Evolutionary conservation across 2,329 filamentous ascomycete species (phyloP).

Genomic region (Aspergillus tanneri): DNA sequence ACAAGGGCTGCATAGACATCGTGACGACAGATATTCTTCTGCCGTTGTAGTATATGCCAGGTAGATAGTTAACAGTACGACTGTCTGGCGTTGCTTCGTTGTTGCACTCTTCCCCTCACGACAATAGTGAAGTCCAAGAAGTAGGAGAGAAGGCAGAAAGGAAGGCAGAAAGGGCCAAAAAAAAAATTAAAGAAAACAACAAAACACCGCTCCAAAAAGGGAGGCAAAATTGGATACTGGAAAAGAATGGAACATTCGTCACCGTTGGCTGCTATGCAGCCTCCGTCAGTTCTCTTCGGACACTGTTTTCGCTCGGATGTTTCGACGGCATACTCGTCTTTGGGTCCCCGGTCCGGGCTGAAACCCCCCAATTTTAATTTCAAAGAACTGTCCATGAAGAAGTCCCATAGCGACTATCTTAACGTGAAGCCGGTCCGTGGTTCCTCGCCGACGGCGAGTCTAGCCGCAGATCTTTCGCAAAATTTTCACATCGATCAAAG

Average conservation of each 20-base stretch:
- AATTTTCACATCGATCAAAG: conserved; percentile 97
- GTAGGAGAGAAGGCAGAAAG: not conserved
- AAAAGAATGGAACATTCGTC: conserved; percentile 83
- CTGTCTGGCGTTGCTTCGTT: conserved; percentile 2
- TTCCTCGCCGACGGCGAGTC: conserved; percentile 84
- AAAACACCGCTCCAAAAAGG: not conserved
- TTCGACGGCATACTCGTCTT: conserved; percentile 53
- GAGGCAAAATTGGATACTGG: conserved; percentile 7
- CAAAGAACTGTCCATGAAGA: conserved; percentile 71
- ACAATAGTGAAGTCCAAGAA: conserved; percentile 1
- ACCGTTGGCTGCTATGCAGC: conserved; percentile 89
- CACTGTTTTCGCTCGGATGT: conserved; percentile 62
- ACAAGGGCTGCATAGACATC: conserved; percentile 11
- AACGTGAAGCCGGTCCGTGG: conserved; percentile 72
- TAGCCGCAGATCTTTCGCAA: conserved; percentile 91
- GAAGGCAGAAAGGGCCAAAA: not conserved
- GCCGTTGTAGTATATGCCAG: conserved; percentile 23
- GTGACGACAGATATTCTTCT: conserved; percentile 9
- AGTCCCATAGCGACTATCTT: conserved; percentile 72
- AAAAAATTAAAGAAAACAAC: not conserved
- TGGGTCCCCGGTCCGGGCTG: conserved; percentile 55
- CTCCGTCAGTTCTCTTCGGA: conserved; percentile 61
- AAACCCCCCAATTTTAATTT: conserved; percentile 72
- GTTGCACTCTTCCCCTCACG: not conserved
- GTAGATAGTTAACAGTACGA: conserved; percentile 16